Base-by-base conservation (phyloP, 163 green algal species). In the Chlorella variabilis region DNA sequence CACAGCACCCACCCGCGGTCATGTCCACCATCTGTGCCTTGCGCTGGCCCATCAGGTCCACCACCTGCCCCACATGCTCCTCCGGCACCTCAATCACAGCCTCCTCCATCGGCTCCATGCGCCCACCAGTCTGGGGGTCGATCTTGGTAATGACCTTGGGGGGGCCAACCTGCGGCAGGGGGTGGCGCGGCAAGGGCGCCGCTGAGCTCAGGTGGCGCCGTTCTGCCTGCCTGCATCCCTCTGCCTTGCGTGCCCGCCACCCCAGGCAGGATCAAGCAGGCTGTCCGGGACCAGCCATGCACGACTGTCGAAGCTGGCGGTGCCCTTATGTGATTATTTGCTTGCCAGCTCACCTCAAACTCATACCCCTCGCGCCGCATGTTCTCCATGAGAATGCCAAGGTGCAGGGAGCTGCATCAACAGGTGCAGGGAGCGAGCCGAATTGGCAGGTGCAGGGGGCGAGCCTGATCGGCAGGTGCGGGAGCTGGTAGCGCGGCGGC, bases 371-470 rank as follows among this genome's bases (percentile, higher is more conserved):
- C 97, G 0, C 97, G 87, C 42, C 97, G 84, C 97, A 99, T 99
- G 87, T 96, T 98, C 92, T 99, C 97, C 81, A 99, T 99, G 11
- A 99, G 91, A 80, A 99, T 99, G 62, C 93, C 94, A 78, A 99
- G 92, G 90, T 99, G 97, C 76, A 99, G 91, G 8, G 95, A 94
- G 51, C 96, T 84, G 67, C 17, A 3, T 11, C n/a, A n/a, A 36
- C 21, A 23, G 66, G 15, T n/a, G 18, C 17, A 0, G 18, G 11
- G 71, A 9, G 68, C 7, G 11, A 2, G 62, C 25, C 11, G 1
- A 23, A 39, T 21, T 7, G 20, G 20, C 21, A 38, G 36, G 13
- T 36, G 17, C 29, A 9, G 63, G 36, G n/a, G n/a, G n/a, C n/a
- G n/a, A n/a, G n/a, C n/a, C n/a, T n/a, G n/a, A n/a, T n/a, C n/a